A percentile compares a stretch with the other conserved stretches of the same genome.
Evolutionary conservation across 306 rosid species (phyloP).

Genomic region (Albizia julibrissin): DNA sequence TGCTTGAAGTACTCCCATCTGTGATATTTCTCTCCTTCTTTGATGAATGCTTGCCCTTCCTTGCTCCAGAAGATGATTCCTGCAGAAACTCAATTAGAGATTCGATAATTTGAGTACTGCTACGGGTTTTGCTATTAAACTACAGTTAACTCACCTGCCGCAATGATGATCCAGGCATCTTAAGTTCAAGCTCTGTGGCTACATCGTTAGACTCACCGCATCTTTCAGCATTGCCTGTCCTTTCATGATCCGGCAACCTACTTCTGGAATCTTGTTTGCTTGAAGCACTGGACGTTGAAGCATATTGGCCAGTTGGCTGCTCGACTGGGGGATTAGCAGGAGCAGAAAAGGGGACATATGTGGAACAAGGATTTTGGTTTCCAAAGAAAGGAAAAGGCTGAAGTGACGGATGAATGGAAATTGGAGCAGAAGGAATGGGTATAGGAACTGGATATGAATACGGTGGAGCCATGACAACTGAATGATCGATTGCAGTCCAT

Average conservation of each 20-base stretch:
- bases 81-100: slow-evolving; percentile 34
- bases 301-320: slow-evolving; percentile 53
- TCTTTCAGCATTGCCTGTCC: slow-evolving; percentile 49
- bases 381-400: slow-evolving; percentile 76
- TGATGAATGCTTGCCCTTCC: slow-evolving; percentile 67
- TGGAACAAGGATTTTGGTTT: slow-evolving; percentile 70
- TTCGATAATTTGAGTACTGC: slow-evolving; percentile 3
- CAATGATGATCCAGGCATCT: slow-evolving; percentile 93
- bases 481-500: slow-evolving; percentile 79
- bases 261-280: slow-evolving; percentile 61
- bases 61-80: slow-evolving; percentile 61
- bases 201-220: slow-evolving; percentile 68
- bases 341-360: slow-evolving; percentile 63
- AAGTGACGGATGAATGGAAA: slow-evolving; percentile 69
- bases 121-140: slow-evolving; percentile 17
- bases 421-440: slow-evolving; percentile 59
- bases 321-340: slow-evolving; percentile 56
- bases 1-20: slow-evolving; percentile 68
- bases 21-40: slow-evolving; percentile 52
- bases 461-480: slow-evolving; percentile 68
- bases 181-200: slow-evolving; percentile 89
- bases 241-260: slow-evolving; percentile 55
- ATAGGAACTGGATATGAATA: slow-evolving; percentile 77
- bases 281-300: slow-evolving; percentile 51
- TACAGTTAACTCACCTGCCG: slow-evolving; percentile 54